A percentile compares a stretch with the other conserved stretches of the same genome.
phyloP scores from a whole-genome alignment of 495 filamentous ascomycete species.

The Parathielavia appendiculata region DNA sequence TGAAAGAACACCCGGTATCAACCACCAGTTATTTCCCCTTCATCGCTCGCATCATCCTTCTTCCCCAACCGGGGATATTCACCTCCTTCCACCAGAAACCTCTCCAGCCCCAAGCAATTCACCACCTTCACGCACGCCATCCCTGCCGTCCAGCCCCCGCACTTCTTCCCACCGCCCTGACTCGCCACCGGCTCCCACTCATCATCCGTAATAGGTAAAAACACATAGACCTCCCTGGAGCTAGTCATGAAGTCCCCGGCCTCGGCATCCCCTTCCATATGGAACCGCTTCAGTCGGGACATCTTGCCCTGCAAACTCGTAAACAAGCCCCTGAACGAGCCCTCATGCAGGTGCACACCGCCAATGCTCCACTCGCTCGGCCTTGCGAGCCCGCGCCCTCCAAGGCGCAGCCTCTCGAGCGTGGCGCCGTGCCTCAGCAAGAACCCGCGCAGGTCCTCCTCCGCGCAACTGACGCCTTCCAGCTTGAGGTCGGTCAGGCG shows the following conservation, averaged over 20 bases:
- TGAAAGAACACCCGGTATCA: background rate
- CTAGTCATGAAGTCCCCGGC: conserved; percentile 36
- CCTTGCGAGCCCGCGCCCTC: conserved; percentile 41
- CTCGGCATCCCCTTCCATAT: conserved; percentile 45
- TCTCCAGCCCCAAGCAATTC: conserved; percentile 40
- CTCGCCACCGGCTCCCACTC: conserved; percentile 32
- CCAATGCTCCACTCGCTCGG: conserved; percentile 37
- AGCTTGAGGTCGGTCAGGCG: conserved; percentile 42
- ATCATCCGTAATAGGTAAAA: conserved; percentile 41
- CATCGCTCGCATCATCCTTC: background rate
- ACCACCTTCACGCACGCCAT: conserved; percentile 31
- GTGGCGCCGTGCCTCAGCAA: conserved; percentile 39
- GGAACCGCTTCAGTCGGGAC: conserved; percentile 36
- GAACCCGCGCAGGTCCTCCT: conserved; percentile 43
- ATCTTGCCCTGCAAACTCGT: conserved; percentile 34
- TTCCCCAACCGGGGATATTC: conserved; percentile 33
- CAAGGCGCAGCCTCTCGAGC: conserved; percentile 39
- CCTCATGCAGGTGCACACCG: conserved; percentile 43
- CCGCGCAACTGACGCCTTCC: conserved; percentile 41
- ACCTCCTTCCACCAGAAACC: conserved; percentile 39
- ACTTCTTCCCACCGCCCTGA: background rate
- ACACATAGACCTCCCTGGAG: conserved; percentile 41
- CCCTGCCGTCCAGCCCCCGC: background rate
- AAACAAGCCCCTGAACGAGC: conserved; percentile 40
- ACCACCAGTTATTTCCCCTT: background rate